Evolutionary conservation across 305 asterid genomes (phyloP).

Genomic region (Fraxinus xanthoxyloides): DNA sequence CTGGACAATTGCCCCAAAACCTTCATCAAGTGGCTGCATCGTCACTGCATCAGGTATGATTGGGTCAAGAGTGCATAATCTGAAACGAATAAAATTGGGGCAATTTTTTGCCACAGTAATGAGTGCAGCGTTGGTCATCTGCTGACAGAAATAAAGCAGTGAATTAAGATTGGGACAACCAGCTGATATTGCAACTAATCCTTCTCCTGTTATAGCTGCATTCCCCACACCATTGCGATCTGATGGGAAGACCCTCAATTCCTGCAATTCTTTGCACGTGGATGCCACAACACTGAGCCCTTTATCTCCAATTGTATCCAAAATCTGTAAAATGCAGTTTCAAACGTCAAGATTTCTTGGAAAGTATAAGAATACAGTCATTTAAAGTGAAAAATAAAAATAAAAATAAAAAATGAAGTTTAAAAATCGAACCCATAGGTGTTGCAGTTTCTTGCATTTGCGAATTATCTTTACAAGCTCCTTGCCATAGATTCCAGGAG

Average conservation of each 20-base stretch:
- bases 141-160: slow-evolving; percentile 63
- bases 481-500: slow-evolving; percentile 50
- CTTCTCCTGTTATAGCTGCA: slow-evolving; percentile 64
- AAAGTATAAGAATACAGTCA: background rate
- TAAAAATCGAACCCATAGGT: slow-evolving; percentile 60
- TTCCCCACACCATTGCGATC: slow-evolving; percentile 44
- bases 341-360: background rate
- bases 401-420: background rate
- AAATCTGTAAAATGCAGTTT: slow-evolving; percentile 39
- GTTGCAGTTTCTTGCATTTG: slow-evolving; percentile 64
- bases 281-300: slow-evolving; percentile 64
- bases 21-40: slow-evolving; percentile 71
- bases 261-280: slow-evolving; percentile 71
- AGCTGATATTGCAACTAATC: slow-evolving; percentile 73
- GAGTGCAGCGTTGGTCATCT: slow-evolving; percentile 82
- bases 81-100: slow-evolving; percentile 73
- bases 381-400: background rate
- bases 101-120: slow-evolving; percentile 75
- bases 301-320: slow-evolving; percentile 67
- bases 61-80: slow-evolving; percentile 62
- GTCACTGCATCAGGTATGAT: slow-evolving; percentile 67
- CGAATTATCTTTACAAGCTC: slow-evolving; percentile 58
- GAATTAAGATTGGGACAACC: slow-evolving; percentile 85
- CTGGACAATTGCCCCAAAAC: slow-evolving; percentile 80
- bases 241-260: slow-evolving; percentile 70